Percentiles rank a stretch among this genome's conserved stretches.
Evolutionary conservation across 805 yeast genomes (phyloP).

Genomic region (Starmerella cellae): DNA sequence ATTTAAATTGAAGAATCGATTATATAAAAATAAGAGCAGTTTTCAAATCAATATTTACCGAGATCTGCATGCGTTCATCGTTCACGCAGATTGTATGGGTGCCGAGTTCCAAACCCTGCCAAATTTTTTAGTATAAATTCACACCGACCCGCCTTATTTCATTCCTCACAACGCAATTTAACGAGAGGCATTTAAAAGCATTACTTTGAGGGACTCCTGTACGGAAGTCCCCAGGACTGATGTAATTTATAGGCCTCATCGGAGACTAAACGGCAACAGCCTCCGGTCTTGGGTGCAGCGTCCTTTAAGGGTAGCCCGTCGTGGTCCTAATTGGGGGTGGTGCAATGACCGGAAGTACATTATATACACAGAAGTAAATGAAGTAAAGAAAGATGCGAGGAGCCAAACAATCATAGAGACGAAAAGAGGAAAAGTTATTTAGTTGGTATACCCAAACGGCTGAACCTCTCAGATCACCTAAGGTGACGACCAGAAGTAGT

Average conservation of each 20-base stretch:
- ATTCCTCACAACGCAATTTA: slow-evolving; percentile 20
- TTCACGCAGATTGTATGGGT: too few species aligned
- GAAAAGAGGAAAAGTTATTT: too few species aligned
- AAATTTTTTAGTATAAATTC: not conserved
- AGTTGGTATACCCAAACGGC: too few species aligned
- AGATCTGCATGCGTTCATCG: too few species aligned
- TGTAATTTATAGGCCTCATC: slow-evolving; percentile 18
- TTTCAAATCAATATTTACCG: too few species aligned
- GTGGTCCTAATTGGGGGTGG: slow-evolving; percentile 21
- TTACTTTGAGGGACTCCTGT: slow-evolving; percentile 20
- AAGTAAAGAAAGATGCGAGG: too few species aligned
- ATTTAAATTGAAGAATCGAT: too few species aligned
- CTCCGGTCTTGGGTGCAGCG: slow-evolving; percentile 24
- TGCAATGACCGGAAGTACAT: slow-evolving; percentile 22
- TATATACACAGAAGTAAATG: too few species aligned
- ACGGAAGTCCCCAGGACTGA: slow-evolving; percentile 21
- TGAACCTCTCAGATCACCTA: too few species aligned
- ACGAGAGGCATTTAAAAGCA: slow-evolving; percentile 18
- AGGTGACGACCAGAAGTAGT: too few species aligned
- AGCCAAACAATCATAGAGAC: too few species aligned
- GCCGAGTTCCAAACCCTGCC: not conserved
- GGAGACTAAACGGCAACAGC: slow-evolving; percentile 19
- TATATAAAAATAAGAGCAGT: too few species aligned
- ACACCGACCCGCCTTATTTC: not conserved
- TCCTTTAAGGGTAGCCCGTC: slow-evolving; percentile 22